phyloP scores from a whole-genome alignment of 345 rosid species.

The Heritiera fomes region DNA sequence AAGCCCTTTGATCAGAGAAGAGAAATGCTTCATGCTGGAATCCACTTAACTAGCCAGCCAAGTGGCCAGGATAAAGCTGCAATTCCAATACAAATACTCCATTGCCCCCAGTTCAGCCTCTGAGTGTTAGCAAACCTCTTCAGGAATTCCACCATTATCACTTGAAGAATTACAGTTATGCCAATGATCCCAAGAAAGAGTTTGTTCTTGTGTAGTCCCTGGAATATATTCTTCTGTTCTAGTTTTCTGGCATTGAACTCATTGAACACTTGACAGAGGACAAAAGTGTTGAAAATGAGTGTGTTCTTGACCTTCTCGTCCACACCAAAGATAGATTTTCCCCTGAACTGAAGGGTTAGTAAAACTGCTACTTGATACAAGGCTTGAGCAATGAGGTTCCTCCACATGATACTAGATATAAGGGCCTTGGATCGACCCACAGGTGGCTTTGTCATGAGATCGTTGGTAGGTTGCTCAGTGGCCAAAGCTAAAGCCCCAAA shows the following conservation, averaged over 20 bases:
- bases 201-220: slow-evolving; percentile 38
- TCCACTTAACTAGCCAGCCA: slow-evolving; percentile 35
- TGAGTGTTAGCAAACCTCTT: slow-evolving; percentile 43
- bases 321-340: slow-evolving; percentile 32
- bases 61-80: slow-evolving; percentile 47
- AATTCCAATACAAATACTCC: slow-evolving; percentile 40
- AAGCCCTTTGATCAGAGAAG: slow-evolving; percentile 1
- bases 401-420: slow-evolving; percentile 45
- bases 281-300: slow-evolving; percentile 44
- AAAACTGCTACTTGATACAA: slow-evolving; percentile 39
- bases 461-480: slow-evolving; percentile 39
- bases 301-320: slow-evolving; percentile 32
- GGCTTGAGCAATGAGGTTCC: slow-evolving; percentile 41
- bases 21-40: slow-evolving; percentile 31
- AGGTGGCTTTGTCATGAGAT: slow-evolving; percentile 38
- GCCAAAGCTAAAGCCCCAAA: slow-evolving; percentile 44
- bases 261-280: slow-evolving; percentile 38
- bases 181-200: slow-evolving; percentile 36
- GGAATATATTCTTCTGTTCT: slow-evolving; percentile 44
- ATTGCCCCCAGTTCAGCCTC: slow-evolving; percentile 43
- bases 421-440: slow-evolving; percentile 41
- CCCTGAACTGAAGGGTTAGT: slow-evolving; percentile 39
- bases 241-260: slow-evolving; percentile 44
- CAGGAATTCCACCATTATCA: slow-evolving; percentile 46
- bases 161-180: slow-evolving; percentile 35